Evolutionary conservation across 129 eudicot species (phyloP).

Genomic region (Tagetes patula): DNA sequence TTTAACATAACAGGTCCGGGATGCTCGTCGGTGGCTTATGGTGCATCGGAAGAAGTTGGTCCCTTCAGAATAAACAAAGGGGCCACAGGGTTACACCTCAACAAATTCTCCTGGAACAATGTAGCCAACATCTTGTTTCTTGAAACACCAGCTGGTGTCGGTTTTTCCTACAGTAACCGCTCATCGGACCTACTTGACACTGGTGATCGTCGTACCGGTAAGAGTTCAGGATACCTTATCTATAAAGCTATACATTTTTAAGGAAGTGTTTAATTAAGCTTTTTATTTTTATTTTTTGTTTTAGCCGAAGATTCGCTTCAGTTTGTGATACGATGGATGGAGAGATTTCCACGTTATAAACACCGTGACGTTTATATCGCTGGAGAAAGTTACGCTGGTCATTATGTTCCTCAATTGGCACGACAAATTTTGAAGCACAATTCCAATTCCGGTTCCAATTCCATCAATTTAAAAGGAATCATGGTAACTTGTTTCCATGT

Average conservation of each 20-base stretch:
- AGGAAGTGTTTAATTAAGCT: background rate
- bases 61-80: conserved; percentile 84
- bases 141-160: conserved; percentile 99
- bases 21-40: conserved; percentile 94
- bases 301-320: conserved; percentile 81
- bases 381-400: conserved; percentile 99
- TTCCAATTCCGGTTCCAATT: conserved; percentile 38
- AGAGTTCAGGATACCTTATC: background rate
- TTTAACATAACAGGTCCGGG: conserved; percentile 67
- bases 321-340: conserved; percentile 78
- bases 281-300: conserved; percentile 1
- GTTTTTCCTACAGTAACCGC: conserved; percentile 80
- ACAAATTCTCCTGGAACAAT: conserved; percentile 83
- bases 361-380: conserved; percentile 64
- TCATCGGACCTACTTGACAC: conserved; percentile 83
- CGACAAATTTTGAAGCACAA: conserved; percentile 56
- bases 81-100: conserved; percentile 64
- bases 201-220: conserved; percentile 92
- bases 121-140: conserved; percentile 81
- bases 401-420: conserved; percentile 93
- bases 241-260: background rate
- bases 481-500: conserved; percentile 48
- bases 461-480: conserved; percentile 74
- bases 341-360: conserved; percentile 83
- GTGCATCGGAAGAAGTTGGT: conserved; percentile 98